Evolutionary conservation across 2,329 filamentous ascomycete species (phyloP), one percentile per base, ranked within the genome.

Genomic region (Diaporthe ampelina): DNA sequence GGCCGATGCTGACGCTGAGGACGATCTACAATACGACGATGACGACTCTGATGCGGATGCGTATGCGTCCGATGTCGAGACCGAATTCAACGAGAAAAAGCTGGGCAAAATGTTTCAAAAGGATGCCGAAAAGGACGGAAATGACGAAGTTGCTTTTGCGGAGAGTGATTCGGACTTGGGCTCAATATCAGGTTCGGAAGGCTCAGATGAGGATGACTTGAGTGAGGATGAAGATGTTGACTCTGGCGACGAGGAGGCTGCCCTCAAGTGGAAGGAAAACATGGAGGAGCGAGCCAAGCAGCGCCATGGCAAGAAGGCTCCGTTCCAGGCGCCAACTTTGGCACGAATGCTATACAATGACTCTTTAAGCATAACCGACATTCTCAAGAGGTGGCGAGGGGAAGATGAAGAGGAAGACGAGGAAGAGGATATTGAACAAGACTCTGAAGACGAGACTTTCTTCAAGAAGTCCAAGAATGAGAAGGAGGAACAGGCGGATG

Each of bases 151-250:
- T 73, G 94, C 92, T 1, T 99, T 98, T 85, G 97, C 97, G 19
- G 97, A 99, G 80, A 98, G 95, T 80, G 97, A 99, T 82, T 99
- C 97, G 0, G 97, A 99, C 81, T 88, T 99, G 6, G 97, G 97
- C 9, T 98, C 96, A 4, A 84, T 98, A 76, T 97, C 94, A 11
- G 86, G 84, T 0, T 85, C 85, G 8, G 84, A 85, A 26, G 63
- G 48, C 7, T 83, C 83, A 0, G 86, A 84, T 5, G 86, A 85
- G 15, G 84, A 86, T 0, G 85, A 86, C 26, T 83, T 86, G 0
- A 88, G 90, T n/a, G 89, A 90, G 54, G 85, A 86, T 24, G 86
- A 87, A 21, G 84, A 86, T 10, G 84, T 85, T 13, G 81, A 84
- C 37, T 89, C 87, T 2, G 90, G 90, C 24, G 93, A 94, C 70